Base-by-base conservation (phyloP, 208 protist species). In the Crithidia bombi region DNA sequence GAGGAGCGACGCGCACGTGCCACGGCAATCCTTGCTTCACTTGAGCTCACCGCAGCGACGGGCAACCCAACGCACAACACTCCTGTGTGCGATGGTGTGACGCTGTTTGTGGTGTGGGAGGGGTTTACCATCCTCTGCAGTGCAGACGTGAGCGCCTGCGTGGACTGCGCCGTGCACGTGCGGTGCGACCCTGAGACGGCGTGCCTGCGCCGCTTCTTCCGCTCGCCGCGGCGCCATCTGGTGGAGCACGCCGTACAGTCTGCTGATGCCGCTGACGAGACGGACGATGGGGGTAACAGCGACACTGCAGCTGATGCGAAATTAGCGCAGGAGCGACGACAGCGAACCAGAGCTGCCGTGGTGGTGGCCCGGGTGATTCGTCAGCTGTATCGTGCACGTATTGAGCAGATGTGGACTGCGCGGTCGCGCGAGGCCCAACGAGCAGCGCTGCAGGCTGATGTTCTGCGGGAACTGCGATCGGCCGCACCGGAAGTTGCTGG, bases 141-240 rank as follows among this genome's bases (percentile, higher is more conserved):
- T 21, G 43, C 72, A 1, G 25, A 25, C 6, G 46, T 70, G 14
- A 66, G 56, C 35, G 49, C 59, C 9, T 61, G 64, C 43, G 73
- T 85, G 3, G 86, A 91, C 72, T 65, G 44, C 12, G 76, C 63
- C 41, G 47, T 88, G 51, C 44, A 78, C 33, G 67, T 91, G 30
- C 50, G 55, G 11, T 73, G 73, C 47, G 82, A 82, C 43, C 32
- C 54, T 0, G 86, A 91, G 62, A 82, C 82, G 54, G 83, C 83
- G 14, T 88, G 82, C 54, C 49, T 86, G 54, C 75, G 82, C 6
- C 79, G 86, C 28, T 91, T 91, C 63, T 70, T 82, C 33, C 82
- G 86, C 14, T 55, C 74, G 5, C 82, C 86, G 2, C 86, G 86
- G 14, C 79, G 77, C 46, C 57, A 80, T 26, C 39, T 65, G 50